Percentiles rank a stretch among this genome's conserved stretches.
Conservation (phyloP, 2,329 filamentous ascomycete species). For the Fusarium citri region DNA sequence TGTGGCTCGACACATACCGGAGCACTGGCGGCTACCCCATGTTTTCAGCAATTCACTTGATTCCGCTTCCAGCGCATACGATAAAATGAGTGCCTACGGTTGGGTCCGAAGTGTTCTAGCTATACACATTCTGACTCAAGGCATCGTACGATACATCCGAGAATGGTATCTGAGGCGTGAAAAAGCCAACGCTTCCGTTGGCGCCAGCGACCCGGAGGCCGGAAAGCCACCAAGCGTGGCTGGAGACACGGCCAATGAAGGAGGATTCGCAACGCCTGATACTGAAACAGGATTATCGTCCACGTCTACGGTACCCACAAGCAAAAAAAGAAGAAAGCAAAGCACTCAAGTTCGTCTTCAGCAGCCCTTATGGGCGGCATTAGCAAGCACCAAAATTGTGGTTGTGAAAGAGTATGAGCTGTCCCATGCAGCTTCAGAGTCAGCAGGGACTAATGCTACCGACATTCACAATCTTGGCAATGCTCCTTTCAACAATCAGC, state of each 20-base stretch:
- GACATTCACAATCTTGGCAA: conserved; percentile 83
- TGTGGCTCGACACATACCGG: conserved; percentile 59
- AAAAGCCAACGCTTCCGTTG: conserved; percentile 62
- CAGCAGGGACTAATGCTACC: conserved; percentile 78
- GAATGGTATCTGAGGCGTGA: conserved; percentile 74
- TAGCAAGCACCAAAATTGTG: conserved; percentile 96
- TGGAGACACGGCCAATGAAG: conserved; percentile 45
- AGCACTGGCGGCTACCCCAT: conserved; percentile 58
- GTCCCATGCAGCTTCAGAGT: conserved; percentile 79
- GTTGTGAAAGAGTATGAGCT: conserved; percentile 92
- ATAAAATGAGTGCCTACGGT: conserved; percentile 69
- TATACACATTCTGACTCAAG: conserved; percentile 80
- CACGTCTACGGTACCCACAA: conserved; percentile 63
- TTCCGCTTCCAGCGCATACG: conserved; percentile 56
- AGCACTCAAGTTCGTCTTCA: conserved; percentile 90
- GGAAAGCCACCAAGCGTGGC: conserved; percentile 60
- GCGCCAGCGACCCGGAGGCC: conserved; percentile 71
- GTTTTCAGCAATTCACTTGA: conserved; percentile 63
- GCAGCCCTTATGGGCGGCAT: conserved; percentile 92
- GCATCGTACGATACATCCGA: conserved; percentile 76
- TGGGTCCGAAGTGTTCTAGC: conserved; percentile 77
- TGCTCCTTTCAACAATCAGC: conserved; percentile 76
- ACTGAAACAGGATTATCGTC: conserved; percentile 56
- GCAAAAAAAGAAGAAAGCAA: conserved; percentile 89
- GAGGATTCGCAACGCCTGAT: conserved; percentile 65